A percentile compares a stretch with the other conserved stretches of the same genome.
phyloP scores from a whole-genome alignment of 1,284 basidiomycete genomes.

The Rhodotorula sp. region DNA sequence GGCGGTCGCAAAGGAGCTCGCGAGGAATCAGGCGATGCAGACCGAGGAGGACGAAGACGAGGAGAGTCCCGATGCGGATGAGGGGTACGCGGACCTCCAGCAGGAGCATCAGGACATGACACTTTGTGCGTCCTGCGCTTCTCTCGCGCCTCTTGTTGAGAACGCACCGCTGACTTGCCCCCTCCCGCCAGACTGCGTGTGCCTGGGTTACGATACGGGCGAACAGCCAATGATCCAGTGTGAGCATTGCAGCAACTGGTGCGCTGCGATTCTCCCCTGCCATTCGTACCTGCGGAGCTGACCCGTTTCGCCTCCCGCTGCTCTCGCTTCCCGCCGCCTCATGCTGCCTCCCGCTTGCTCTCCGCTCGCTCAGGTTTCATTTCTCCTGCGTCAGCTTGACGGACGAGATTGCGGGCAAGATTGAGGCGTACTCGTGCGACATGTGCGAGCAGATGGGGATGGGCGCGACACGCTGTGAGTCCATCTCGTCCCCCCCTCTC shows the following conservation, averaged over 20 bases:
- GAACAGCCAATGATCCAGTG: constrained; percentile 75
- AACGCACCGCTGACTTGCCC: not conserved
- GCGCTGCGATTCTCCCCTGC: constrained; percentile 46
- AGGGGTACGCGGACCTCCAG: not conserved
- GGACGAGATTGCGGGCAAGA: constrained; percentile 41
- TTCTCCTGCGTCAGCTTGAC: constrained; percentile 47
- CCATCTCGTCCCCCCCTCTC: not conserved
- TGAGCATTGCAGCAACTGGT: constrained; percentile 72
- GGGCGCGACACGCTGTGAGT: constrained; percentile 46
- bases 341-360: not conserved
- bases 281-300: too few relatives aligned
- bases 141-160: rapidly evolving
- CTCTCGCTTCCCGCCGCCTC: not conserved
- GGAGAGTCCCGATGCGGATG: constrained; percentile 2
- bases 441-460: constrained; percentile 47
- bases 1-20: constrained; percentile 17
- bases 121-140: constrained; percentile 25
- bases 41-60: constrained; percentile 1
- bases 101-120: constrained; percentile 34
- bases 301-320: not conserved
- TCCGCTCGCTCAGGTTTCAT: constrained; percentile 46
- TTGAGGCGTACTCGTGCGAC: constrained; percentile 48
- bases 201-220: constrained; percentile 63
- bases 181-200: constrained; percentile 41
- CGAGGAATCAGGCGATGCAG: not conserved